Evolutionary conservation across 2,329 filamentous ascomycete genomes (phyloP), one percentile per base, ranked within the genome.

Genomic region (Cryphonectria japonica): DNA sequence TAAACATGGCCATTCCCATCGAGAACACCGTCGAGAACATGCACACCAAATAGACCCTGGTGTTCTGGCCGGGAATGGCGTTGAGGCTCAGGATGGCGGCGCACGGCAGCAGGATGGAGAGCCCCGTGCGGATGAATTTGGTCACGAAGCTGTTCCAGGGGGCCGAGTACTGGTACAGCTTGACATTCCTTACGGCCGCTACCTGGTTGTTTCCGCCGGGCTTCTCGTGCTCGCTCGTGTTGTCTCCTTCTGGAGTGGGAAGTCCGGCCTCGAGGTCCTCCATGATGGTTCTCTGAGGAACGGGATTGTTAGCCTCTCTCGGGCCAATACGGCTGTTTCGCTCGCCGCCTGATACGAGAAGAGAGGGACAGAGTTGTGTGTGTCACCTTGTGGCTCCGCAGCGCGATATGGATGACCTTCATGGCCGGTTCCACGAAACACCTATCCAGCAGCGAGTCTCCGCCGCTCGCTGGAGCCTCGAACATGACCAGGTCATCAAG

Each of bases 21-120:
- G 74, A 75, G 65, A 78, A 79, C 1, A 78, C 52, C 37, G 78
- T 70, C 19, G 77, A 77, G 66, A 77, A 78, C 0, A 75, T 64
- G 71, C 78, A 75, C 11, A 78, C 74, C 8, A 78, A 69, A 13
- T 71, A 73, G 5, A 79, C 61, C 19, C 75, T 64, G 37, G 71
- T 26, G n/a, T 69, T 69, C 37, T 71, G 64, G 32, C 70, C 72
- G 16, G 69, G 57, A 1, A 76, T 69, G 46, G 75, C 73, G 59
- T 73, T 75, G 11, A 77, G 68, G 6, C 73, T 73, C 29, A 76
- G 71, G 52, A 76, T 74, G 4, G 75, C 75, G 1, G 74, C 68
- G 29, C 76, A 68, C 3, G 76, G 73, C 5, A 76, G 69, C 14
- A 75, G 62, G 11, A 73, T 74, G 11, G 75, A 73, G 1, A 74